A percentile compares a stretch with the other conserved stretches of the same genome.
Conservation (phyloP, 306 rosid genomes). For the Malus orientalis region DNA sequence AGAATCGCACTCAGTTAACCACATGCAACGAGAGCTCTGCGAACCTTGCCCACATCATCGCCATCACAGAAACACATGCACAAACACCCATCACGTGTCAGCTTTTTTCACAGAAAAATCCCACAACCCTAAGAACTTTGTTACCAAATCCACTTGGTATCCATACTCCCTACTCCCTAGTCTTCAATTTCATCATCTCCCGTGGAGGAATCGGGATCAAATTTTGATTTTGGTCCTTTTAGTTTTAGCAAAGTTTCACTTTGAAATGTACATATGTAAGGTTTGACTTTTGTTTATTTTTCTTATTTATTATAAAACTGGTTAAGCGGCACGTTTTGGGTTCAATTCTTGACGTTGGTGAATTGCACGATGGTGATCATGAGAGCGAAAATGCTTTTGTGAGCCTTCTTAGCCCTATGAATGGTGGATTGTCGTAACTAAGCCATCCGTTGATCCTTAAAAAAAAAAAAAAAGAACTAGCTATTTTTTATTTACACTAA, state of each 20-base stretch:
- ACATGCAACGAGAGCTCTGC: slow-evolving; percentile 9
- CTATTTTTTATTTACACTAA: too few species aligned
- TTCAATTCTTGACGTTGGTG: too few species aligned
- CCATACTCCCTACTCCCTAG: neutral
- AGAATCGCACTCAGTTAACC: slow-evolving; percentile 14
- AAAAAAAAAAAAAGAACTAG: too few species aligned
- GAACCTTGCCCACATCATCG: slow-evolving; percentile 38
- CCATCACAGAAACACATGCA: slow-evolving; percentile 43
- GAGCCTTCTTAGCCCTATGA: too few species aligned
- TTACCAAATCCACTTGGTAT: neutral
- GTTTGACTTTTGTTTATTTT: too few species aligned
- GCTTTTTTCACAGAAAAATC: neutral
- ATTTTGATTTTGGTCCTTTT: too few species aligned
- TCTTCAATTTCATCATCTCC: neutral
- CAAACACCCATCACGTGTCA: slow-evolving; percentile 24
- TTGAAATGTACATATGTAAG: too few species aligned
- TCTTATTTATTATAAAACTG: too few species aligned
- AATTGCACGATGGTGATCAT: accelerated
- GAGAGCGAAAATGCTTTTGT: too few species aligned
- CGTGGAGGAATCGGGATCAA: neutral
- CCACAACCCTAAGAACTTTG: neutral
- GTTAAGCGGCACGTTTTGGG: accelerated
- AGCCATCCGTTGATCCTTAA: accelerated
- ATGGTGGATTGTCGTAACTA: accelerated
- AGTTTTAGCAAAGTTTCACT: too few species aligned